Percentiles rank a stretch among this genome's conserved stretches.
Conservation (phyloP, 306 rosid genomes). For the Lagenaria siceraria region DNA sequence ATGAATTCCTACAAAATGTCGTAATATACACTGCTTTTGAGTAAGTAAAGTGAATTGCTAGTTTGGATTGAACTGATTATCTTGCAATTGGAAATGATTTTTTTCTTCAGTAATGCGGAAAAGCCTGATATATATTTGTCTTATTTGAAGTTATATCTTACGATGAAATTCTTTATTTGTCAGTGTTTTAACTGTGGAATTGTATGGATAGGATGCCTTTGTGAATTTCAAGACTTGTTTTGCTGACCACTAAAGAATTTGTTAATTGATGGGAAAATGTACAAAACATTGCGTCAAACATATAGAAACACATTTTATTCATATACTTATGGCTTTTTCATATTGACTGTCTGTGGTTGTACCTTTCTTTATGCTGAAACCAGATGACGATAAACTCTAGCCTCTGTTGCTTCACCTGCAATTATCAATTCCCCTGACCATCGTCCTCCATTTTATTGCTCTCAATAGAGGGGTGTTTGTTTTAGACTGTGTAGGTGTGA, state of each 20-base stretch:
- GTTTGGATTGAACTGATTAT: background rate
- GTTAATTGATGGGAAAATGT: background rate
- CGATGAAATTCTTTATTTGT: background rate
- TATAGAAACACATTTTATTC: background rate
- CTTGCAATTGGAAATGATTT: background rate
- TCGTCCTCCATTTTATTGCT: background rate
- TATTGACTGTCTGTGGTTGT: background rate
- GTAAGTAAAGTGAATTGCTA: background rate
- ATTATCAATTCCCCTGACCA: background rate
- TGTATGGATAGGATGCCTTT: background rate
- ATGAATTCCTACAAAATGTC: background rate
- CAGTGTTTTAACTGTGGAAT: background rate
- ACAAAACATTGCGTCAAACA: background rate
- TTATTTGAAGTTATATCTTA: background rate
- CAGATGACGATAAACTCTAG: no score
- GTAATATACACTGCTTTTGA: background rate
- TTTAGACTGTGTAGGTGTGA: background rate
- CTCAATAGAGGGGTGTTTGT: background rate
- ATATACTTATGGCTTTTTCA: background rate
- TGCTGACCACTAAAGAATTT: background rate
- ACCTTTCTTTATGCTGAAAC: no score
- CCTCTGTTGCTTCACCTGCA: background rate
- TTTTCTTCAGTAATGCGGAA: background rate
- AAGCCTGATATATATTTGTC: background rate
- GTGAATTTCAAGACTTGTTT: background rate